Conservation (phyloP, 2,329 filamentous ascomycete genomes). For the Fusarium paranaense region DNA sequence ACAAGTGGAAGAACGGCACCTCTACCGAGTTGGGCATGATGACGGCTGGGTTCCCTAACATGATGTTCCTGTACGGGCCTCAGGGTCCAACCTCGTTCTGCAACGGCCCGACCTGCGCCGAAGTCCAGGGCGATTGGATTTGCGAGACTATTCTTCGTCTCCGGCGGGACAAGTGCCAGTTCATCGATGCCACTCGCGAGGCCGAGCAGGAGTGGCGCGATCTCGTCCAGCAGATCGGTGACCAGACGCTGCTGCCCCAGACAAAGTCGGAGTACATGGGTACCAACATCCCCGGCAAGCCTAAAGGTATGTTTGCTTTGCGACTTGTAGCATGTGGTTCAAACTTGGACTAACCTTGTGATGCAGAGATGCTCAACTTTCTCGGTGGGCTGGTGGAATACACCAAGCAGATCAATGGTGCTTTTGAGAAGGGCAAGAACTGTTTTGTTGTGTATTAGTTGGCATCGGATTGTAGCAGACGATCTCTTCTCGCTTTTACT, state of each 20-base stretch:
- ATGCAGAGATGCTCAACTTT: not conserved
- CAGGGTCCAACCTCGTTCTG: not conserved
- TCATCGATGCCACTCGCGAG: not conserved
- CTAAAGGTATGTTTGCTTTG: not conserved
- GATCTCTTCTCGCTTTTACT: not conserved
- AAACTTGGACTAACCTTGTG: not conserved
- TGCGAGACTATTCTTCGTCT: not conserved
- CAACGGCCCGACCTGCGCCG: not conserved
- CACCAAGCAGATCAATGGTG: not conserved
- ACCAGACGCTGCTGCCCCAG: not conserved
- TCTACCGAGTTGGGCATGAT: not conserved
- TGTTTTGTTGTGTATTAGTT: not conserved
- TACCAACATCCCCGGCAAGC: not conserved
- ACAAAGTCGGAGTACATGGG: not conserved
- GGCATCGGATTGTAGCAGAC: not conserved
- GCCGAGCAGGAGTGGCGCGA: not conserved
- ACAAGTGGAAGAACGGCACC: not conserved
- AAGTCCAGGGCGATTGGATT: not conserved
- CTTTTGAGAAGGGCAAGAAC: not conserved
- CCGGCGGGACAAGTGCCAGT: not conserved
- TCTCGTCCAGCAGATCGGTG: not conserved
- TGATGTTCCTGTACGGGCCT: conserved; percentile 2
- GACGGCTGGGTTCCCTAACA: conserved; percentile 8
- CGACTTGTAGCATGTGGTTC: too few species aligned
- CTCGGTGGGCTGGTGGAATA: not conserved